phyloP scores from a whole-genome alignment of 1,284 basidiomycete genomes.

The Tremellales sp. region DNA sequence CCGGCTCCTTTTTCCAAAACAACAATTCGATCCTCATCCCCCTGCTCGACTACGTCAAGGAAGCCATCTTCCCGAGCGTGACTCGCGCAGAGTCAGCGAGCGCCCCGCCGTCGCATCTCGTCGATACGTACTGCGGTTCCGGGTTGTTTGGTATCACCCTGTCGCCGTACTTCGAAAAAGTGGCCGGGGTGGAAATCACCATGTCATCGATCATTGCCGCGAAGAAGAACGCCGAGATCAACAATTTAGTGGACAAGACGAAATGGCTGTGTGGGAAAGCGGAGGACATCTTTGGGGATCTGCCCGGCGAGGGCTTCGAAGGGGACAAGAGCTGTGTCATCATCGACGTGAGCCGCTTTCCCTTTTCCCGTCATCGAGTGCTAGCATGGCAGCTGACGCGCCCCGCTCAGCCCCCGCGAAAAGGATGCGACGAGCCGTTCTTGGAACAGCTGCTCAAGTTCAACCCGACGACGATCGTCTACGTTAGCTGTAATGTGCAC shows the following conservation, averaged over 20 bases:
- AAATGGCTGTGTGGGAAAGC: slow-evolving; percentile 56
- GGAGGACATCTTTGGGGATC: slow-evolving; percentile 54
- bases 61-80: slow-evolving; percentile 62
- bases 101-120: slow-evolving; percentile 65
- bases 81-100: too few relatives aligned
- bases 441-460: slow-evolving; percentile 73
- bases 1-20: slow-evolving; percentile 94
- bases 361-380: too few relatives aligned
- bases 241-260: slow-evolving; percentile 52
- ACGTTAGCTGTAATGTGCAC: slow-evolving; percentile 86
- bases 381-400: background rate
- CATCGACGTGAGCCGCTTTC: slow-evolving; percentile 48
- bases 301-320: slow-evolving; percentile 36
- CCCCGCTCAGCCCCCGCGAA: slow-evolving; percentile 67
- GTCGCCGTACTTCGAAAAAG: slow-evolving; percentile 66
- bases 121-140: slow-evolving; percentile 84
- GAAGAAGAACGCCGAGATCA: slow-evolving; percentile 73
- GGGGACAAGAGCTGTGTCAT: slow-evolving; percentile 43
- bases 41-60: slow-evolving; percentile 74
- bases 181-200: slow-evolving; percentile 87
- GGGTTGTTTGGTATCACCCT: slow-evolving; percentile 91
- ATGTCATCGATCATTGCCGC: slow-evolving; percentile 73
- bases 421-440: slow-evolving; percentile 82
- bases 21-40: slow-evolving; percentile 88
- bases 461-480: slow-evolving; percentile 68